phyloP scores from a whole-genome alignment of 768 basidiomycete genomes.

The Tulasnella sp. region DNA sequence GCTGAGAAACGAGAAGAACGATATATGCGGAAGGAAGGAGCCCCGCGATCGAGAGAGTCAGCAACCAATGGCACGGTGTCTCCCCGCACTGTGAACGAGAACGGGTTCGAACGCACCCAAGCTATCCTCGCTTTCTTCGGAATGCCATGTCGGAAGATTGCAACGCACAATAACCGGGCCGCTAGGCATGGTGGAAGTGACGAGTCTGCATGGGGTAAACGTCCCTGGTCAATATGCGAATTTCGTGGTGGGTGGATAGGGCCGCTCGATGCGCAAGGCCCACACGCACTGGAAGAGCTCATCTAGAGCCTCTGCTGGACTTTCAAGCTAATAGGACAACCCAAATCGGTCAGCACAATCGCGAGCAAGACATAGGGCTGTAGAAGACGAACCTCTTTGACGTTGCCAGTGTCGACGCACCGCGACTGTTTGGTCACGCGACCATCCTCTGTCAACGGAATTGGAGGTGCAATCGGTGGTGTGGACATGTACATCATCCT shows the following conservation, averaged over 20 bases:
- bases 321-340: neutral
- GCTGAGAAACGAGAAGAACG: too few species aligned
- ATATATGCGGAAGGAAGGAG: too few species aligned
- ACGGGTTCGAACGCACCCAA: neutral
- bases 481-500: constrained; percentile 8
- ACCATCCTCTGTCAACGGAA: neutral
- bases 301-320: constrained; percentile 5
- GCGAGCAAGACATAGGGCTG: neutral
- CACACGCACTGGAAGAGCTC: constrained; percentile 9
- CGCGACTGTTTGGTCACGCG: neutral
- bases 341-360: neutral
- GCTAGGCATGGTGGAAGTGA: constrained; percentile 2
- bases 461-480: neutral
- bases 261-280: neutral
- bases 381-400: constrained; percentile 6
- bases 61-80: too few species aligned
- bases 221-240: neutral
- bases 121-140: neutral
- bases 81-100: neutral
- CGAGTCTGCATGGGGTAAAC: constrained; percentile 10
- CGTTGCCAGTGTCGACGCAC: constrained; percentile 5
- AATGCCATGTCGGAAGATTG: constrained; percentile 14
- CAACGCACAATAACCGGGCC: constrained; percentile 6
- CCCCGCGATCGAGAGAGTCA: too few species aligned
- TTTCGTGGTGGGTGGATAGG: neutral